A percentile compares a stretch with the other conserved stretches of the same genome.
Conservation (phyloP, 192 early-diverging fungal species). For the Rhizophagus prolifer region DNA sequence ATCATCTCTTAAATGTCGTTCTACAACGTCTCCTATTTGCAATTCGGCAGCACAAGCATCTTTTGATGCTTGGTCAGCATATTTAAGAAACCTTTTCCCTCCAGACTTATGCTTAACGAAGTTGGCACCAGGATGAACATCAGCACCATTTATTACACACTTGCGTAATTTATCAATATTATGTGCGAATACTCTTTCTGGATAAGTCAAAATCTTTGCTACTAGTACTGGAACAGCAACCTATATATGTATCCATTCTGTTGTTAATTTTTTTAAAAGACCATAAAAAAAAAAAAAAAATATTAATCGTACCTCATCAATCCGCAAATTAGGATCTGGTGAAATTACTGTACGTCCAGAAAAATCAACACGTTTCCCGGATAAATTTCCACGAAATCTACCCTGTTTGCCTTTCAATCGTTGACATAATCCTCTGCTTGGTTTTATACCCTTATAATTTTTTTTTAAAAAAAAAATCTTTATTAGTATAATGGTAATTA, state of each 20-base stretch:
- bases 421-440: constrained; percentile 87
- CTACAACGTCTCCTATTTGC: constrained; percentile 87
- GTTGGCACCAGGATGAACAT: constrained; percentile 92
- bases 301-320: constrained; percentile 73
- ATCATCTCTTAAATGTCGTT: constrained; percentile 90
- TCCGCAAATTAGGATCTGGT: constrained; percentile 96
- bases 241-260: constrained; percentile 32
- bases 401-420: constrained; percentile 98
- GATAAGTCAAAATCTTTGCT: constrained; percentile 91
- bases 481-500: not conserved
- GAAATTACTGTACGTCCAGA: constrained; percentile 99
- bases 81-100: constrained; percentile 63
- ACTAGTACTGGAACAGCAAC: constrained; percentile 90
- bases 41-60: constrained; percentile 61
- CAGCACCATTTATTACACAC: constrained; percentile 80
- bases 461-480: not conserved
- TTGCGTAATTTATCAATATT: constrained; percentile 81
- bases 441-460: constrained; percentile 49
- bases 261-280: not conserved
- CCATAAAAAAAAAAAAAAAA: constrained; percentile 6
- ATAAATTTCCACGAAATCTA: constrained; percentile 97
- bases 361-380: constrained; percentile 99
- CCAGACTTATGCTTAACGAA: constrained; percentile 64
- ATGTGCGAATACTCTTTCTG: constrained; percentile 87
- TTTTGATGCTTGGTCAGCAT: constrained; percentile 57